Conservation (phyloP, 805 yeast genomes). For the Metschnikowia peoriensis region DNA sequence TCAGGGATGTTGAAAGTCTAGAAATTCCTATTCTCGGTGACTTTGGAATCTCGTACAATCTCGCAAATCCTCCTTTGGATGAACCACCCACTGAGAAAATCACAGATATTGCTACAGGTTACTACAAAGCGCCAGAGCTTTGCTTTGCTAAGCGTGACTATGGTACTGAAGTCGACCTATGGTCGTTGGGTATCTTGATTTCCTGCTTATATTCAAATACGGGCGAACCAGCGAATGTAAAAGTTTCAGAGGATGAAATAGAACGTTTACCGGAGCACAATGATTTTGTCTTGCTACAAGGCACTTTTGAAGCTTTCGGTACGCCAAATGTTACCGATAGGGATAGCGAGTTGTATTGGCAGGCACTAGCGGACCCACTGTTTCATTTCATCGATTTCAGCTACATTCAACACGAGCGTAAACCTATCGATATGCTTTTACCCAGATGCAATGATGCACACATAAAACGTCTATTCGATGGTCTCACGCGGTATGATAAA, state of each 20-base stretch:
- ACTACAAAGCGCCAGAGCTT: conserved; percentile 73
- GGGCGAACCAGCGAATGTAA: conserved; percentile 32
- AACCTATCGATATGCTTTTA: conserved; percentile 24
- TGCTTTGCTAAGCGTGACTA: conserved; percentile 60
- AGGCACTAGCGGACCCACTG: conserved; percentile 30
- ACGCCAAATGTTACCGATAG: conserved; percentile 45
- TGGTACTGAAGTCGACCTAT: conserved; percentile 57
- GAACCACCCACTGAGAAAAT: conserved; percentile 45
- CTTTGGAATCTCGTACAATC: conserved; percentile 54
- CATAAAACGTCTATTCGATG: conserved; percentile 9
- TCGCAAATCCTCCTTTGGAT: conserved; percentile 16
- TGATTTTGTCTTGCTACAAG: conserved; percentile 58
- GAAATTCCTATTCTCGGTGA: conserved; percentile 49
- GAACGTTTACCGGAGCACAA: conserved; percentile 27
- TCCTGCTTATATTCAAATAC: conserved; percentile 46
- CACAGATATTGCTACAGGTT: conserved; percentile 64
- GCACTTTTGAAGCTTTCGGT: conserved; percentile 59
- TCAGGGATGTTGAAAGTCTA: conserved; percentile 19
- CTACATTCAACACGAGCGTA: conserved; percentile 17
- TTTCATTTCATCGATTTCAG: conserved; percentile 31
- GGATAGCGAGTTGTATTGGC: conserved; percentile 30
- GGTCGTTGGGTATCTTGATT: conserved; percentile 67
- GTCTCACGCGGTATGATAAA: conserved; percentile 13
- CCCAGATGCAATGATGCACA: conserved; percentile 30
- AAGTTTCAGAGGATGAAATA: conserved; percentile 35